phyloP scores from a whole-genome alignment of 202 grass and related monocot species.

The Carex arenaria region DNA sequence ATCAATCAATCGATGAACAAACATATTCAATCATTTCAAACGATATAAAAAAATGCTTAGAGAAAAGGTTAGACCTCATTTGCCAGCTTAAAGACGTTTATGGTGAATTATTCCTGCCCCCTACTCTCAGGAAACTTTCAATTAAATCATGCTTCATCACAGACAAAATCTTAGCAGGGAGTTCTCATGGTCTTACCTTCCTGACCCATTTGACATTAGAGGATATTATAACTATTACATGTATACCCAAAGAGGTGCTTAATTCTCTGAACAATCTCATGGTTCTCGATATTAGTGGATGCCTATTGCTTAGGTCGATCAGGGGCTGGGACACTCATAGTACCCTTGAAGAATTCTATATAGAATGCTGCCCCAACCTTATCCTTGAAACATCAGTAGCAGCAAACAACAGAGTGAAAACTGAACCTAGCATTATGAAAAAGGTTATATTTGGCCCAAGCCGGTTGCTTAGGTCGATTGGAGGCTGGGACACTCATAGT shows the following conservation, averaged over 20 bases:
- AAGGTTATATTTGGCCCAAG: background rate
- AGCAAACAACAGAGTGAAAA: background rate
- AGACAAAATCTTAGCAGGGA: background rate
- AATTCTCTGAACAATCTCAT: background rate
- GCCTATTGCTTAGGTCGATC: constrained; percentile 1
- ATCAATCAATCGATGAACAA: background rate
- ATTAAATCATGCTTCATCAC: constrained; percentile 11
- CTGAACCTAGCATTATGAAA: background rate
- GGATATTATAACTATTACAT: constrained; percentile 10
- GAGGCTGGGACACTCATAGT: background rate
- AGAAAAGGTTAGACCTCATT: constrained; percentile 14
- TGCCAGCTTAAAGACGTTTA: background rate
- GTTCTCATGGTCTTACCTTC: background rate
- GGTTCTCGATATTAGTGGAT: background rate
- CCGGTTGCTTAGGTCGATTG: background rate
- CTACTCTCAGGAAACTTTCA: background rate
- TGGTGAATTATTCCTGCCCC: background rate
- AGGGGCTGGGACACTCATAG: background rate
- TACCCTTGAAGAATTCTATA: background rate
- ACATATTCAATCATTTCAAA: background rate
- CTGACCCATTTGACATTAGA: background rate
- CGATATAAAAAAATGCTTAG: background rate
- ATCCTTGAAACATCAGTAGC: background rate
- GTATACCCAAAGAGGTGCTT: background rate
- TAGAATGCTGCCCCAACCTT: background rate